Evolutionary conservation across 2,329 filamentous ascomycete genomes (phyloP).

Genomic region (Microdochium nivale): DNA sequence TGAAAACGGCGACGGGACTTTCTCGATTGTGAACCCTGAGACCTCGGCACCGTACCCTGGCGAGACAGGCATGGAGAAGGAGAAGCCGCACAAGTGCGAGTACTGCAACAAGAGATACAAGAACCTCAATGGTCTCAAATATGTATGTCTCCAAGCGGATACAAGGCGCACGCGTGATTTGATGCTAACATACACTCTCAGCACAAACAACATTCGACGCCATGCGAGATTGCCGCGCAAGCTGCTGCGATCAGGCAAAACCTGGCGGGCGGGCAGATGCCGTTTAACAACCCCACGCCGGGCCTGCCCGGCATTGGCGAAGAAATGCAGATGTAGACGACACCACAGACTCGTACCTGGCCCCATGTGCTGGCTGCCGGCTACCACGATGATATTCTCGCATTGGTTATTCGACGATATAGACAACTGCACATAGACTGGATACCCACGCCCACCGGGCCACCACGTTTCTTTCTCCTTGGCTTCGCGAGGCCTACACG

Average conservation of each 20-base stretch:
- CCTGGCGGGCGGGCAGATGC: conserved; percentile 20
- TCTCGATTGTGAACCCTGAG: conserved; percentile 95
- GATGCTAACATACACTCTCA: conserved; percentile 29
- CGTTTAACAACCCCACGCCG: conserved; percentile 15
- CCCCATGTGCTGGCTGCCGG: conserved; percentile 1
- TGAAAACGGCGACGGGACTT: conserved; percentile 93
- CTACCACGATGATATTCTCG: background rate
- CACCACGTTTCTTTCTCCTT: background rate
- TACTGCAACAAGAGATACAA: conserved; percentile 98
- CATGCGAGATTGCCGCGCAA: conserved; percentile 76
- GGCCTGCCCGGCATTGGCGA: conserved; percentile 48
- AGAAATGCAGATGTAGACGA: conserved; percentile 32
- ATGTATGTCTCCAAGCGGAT: conserved; percentile 44
- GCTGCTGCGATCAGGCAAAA: conserved; percentile 32
- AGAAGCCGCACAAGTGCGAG: conserved; percentile 97
- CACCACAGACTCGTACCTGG: background rate
- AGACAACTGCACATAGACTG: conserved; percentile 8
- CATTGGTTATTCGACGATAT: conserved; percentile 1
- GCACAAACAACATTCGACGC: conserved; percentile 75
- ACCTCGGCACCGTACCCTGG: conserved; percentile 91
- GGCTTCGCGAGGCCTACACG: too few species aligned
- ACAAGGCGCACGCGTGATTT: background rate
- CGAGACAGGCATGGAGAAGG: conserved; percentile 98
- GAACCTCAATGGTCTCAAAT: conserved; percentile 97
- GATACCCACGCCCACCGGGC: conserved; percentile 1